Conservation (phyloP, 768 basidiomycete species). For the Glaciozyma martinii region DNA sequence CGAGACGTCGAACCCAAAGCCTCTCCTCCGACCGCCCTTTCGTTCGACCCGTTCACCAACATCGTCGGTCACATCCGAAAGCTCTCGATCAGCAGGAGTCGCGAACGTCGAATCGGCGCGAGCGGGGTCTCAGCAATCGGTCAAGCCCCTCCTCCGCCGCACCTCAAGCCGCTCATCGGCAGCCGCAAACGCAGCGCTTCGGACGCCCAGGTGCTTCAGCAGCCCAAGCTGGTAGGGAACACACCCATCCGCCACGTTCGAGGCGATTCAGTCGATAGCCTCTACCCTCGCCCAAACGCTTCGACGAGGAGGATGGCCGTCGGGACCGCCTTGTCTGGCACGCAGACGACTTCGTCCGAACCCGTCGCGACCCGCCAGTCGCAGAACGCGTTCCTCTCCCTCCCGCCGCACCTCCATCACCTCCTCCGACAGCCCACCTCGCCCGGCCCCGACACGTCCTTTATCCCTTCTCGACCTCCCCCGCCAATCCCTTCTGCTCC, state of each 20-base stretch:
- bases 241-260: conserved; percentile 16
- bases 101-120: too few species aligned
- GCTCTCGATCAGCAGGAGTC: background rate
- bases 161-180: too few species aligned
- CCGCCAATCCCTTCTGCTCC: background rate
- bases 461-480: background rate
- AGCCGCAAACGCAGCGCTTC: too few species aligned
- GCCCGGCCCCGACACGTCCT: background rate
- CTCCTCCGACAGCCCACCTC: conserved; percentile 17
- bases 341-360: conserved; percentile 8
- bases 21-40: conserved; percentile 16
- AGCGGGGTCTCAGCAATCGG: too few species aligned
- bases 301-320: background rate
- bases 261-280: conserved; percentile 9
- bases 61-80: background rate
- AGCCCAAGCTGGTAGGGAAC: conserved; percentile 4
- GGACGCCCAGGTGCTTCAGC: too few species aligned
- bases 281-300: conserved; percentile 1
- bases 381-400: conserved; percentile 28
- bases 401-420: conserved; percentile 27
- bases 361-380: background rate
- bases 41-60: conserved; percentile 20
- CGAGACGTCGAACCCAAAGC: background rate
- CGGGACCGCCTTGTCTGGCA: background rate
- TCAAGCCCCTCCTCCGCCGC: too few species aligned